Evolutionary conservation across 176 grass and related monocot genomes (phyloP).

Genomic region (Rhynchospora tenuis): DNA sequence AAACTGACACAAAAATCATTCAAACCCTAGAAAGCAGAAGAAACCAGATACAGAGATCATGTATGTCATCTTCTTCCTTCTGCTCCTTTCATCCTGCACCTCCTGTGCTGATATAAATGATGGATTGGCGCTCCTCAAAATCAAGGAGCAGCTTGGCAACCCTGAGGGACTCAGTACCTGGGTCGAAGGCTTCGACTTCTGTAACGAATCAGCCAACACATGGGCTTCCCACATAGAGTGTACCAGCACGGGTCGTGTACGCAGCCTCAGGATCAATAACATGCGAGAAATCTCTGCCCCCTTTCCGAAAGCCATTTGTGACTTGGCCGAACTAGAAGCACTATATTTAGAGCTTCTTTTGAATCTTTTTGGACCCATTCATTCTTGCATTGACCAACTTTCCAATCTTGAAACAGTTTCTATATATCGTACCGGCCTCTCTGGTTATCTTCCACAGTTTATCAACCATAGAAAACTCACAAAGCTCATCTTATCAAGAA

Average conservation of each 20-base stretch:
- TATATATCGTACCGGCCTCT: not conserved
- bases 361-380: not conserved
- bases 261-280: not conserved
- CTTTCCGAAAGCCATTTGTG: not conserved
- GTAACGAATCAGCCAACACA: not conserved
- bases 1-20: not conserved
- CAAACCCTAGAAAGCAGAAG: too few relatives aligned
- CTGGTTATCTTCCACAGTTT: not conserved
- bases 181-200: not conserved
- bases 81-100: not conserved
- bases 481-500: not conserved
- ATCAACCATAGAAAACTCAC: not conserved
- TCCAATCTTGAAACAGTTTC: not conserved
- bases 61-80: not conserved
- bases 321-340: not conserved
- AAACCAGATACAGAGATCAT: not conserved
- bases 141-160: not conserved
- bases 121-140: not conserved
- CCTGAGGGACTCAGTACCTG: not conserved
- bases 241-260: not conserved
- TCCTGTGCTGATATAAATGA: not conserved
- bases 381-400: not conserved
- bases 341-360: too few relatives aligned
- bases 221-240: not conserved
- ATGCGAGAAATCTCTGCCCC: not conserved